Percentiles rank a stretch among this genome's conserved stretches.
phyloP scores from a whole-genome alignment of 2,329 filamentous ascomycete genomes.

The Camillea tinctor region DNA sequence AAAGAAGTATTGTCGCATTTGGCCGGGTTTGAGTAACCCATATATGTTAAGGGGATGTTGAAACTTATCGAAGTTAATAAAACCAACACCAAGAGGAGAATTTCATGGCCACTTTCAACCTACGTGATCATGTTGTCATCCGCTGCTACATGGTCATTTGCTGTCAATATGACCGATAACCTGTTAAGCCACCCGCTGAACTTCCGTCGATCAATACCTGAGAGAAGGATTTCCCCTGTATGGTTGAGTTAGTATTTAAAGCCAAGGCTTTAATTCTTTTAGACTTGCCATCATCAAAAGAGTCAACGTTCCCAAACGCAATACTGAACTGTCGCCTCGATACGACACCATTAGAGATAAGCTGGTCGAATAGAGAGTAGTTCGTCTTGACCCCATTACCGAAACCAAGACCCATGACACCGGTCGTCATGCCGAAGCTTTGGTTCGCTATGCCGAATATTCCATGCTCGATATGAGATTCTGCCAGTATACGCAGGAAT shows the following conservation, averaged over 20 bases:
- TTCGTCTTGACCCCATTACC: conserved; percentile 2
- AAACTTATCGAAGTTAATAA: conserved; percentile 5
- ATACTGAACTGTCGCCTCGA: conserved; percentile 17
- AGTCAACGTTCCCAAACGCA: conserved; percentile 14
- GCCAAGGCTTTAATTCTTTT: neutral
- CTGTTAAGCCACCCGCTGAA: conserved; percentile 14
- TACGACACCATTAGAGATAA: conserved; percentile 13
- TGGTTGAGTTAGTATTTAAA: neutral
- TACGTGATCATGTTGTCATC: conserved; percentile 9
- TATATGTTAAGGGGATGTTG: conserved; percentile 10
- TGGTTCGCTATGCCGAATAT: conserved; percentile 12
- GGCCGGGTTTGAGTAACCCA: conserved; percentile 12
- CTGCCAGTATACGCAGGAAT: neutral
- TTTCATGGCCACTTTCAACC: neutral
- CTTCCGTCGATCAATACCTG: conserved; percentile 18
- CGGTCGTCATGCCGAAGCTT: conserved; percentile 12
- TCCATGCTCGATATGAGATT: neutral
- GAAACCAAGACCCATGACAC: conserved; percentile 20
- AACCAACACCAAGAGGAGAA: neutral
- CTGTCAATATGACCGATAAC: conserved; percentile 1
- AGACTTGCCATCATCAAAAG: neutral
- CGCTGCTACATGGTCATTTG: neutral
- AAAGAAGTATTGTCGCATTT: conserved; percentile 5
- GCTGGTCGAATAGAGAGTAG: conserved; percentile 8
- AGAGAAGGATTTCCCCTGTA: conserved; percentile 19